A percentile compares a stretch with the other conserved stretches of the same genome.
Conservation (phyloP, 2,329 filamentous ascomycete species). For the Arthroderma sp. region DNA sequence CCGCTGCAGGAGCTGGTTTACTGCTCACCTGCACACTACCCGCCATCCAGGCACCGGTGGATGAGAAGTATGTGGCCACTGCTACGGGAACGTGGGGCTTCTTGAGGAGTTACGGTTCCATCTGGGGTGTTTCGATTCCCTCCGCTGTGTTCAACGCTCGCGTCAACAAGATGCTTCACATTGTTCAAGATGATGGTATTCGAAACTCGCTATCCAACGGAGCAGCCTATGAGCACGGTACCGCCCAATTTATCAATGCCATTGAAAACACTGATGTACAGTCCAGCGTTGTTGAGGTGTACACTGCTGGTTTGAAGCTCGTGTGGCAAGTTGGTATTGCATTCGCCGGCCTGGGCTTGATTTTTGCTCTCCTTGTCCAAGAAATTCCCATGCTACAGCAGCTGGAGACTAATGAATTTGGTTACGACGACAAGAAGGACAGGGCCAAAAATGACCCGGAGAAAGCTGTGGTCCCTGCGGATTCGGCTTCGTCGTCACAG, state of each 20-base stretch:
- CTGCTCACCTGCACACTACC: constrained; percentile 32
- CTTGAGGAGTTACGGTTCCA: constrained; percentile 19
- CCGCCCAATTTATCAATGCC: not conserved
- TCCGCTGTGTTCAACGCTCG: constrained; percentile 21
- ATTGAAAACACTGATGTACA: not conserved
- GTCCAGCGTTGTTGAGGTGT: constrained; percentile 21
- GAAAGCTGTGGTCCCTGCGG: too few relatives aligned
- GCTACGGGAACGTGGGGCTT: constrained; percentile 19
- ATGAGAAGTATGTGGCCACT: constrained; percentile 17
- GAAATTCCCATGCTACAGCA: too few relatives aligned
- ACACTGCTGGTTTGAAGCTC: constrained; percentile 11
- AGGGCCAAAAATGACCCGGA: too few relatives aligned
- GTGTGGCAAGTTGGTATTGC: constrained; percentile 18
- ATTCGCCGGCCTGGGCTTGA: constrained; percentile 21
- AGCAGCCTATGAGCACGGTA: constrained; percentile 3
- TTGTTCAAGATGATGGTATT: not conserved
- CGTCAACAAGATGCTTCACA: constrained; percentile 10
- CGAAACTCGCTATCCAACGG: not conserved
- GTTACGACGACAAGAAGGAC: too few relatives aligned
- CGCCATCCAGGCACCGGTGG: constrained; percentile 28
- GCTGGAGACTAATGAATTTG: too few relatives aligned
- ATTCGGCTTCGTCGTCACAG: too few relatives aligned
- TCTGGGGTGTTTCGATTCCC: constrained; percentile 22
- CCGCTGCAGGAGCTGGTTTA: constrained; percentile 31
- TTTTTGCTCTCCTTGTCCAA: constrained; percentile 1